phyloP scores from a whole-genome alignment of 352 stramenopile genomes.

The Phytophthora melonis region DNA sequence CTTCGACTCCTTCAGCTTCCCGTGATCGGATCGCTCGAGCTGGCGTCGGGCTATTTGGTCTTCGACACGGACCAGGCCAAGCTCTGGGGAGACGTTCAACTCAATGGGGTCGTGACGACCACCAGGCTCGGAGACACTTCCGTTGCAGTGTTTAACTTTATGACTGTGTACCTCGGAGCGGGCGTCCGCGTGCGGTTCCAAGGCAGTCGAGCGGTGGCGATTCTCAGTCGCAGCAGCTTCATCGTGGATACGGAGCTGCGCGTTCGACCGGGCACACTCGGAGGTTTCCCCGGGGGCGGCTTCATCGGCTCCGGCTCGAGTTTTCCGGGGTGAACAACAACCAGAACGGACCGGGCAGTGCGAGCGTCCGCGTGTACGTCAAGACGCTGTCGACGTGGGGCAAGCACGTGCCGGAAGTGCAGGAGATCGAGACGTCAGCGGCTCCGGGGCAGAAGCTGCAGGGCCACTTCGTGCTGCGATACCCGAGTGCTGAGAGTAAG shows the following conservation, averaged over 20 bases:
- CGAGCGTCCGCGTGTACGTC: conserved; percentile 91
- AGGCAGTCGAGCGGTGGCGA: conserved; percentile 86
- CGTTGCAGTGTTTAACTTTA: conserved; percentile 96
- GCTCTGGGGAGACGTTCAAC: conserved; percentile 64
- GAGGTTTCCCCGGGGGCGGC: conserved; percentile 93
- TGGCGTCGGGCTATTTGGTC: conserved; percentile 77
- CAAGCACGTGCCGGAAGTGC: conserved; percentile 90
- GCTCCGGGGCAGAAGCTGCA: conserved; percentile 88
- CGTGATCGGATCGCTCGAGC: conserved; percentile 81
- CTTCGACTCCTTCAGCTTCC: conserved; percentile 71
- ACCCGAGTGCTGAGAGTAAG: conserved; percentile 23
- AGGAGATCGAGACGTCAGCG: conserved; percentile 88
- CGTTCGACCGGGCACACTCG: conserved; percentile 88
- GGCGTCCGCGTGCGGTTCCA: conserved; percentile 88
- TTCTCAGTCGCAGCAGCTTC: conserved; percentile 93
- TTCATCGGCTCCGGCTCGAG: conserved; percentile 68
- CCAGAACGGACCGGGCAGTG: conserved; percentile 93
- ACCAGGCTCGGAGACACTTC: conserved; percentile 79
- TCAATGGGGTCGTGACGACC: conserved; percentile 66
- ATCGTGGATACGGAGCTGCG: conserved; percentile 91
- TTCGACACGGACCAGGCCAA: conserved; percentile 77
- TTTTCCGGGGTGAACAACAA: conserved; percentile 80
- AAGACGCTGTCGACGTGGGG: conserved; percentile 92
- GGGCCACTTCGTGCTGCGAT: conserved; percentile 76
- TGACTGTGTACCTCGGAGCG: conserved; percentile 91